Percentiles rank a stretch among this genome's conserved stretches.
phyloP scores from a whole-genome alignment of 2,329 filamentous ascomycete genomes.

The Microdochium paspali region DNA sequence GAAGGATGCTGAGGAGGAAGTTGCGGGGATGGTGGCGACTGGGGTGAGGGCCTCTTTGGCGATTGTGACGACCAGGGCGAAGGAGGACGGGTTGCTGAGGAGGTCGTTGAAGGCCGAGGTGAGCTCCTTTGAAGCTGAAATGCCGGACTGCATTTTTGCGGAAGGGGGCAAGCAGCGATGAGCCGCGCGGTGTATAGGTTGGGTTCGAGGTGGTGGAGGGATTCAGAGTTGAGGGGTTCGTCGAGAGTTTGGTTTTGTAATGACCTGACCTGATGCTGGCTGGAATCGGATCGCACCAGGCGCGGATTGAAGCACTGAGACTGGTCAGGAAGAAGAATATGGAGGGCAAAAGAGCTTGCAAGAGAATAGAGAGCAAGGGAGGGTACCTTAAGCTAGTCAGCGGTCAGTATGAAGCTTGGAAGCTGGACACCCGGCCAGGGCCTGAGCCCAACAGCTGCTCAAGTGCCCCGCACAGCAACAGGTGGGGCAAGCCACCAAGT shows the following conservation, averaged over 20 bases:
- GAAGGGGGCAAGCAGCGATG: too few species aligned
- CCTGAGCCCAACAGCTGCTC: too few species aligned
- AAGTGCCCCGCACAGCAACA: neutral
- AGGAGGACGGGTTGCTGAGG: constrained; percentile 49
- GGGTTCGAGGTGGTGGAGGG: too few species aligned
- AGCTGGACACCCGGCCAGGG: too few species aligned
- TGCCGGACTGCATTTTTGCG: constrained; percentile 3
- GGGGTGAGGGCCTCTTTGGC: constrained; percentile 59
- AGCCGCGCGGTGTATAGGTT: constrained; percentile 2
- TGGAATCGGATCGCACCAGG: too few species aligned
- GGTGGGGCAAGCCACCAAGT: neutral
- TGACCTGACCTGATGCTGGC: too few species aligned
- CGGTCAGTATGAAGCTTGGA: neutral
- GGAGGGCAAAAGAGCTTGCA: neutral
- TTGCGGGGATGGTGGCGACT: constrained; percentile 40
- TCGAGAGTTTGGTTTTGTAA: too few species aligned
- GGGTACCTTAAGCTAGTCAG: too few species aligned
- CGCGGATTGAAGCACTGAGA: too few species aligned
- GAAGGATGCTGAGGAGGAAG: constrained; percentile 51
- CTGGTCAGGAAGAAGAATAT: neutral
- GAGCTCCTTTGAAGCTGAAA: constrained; percentile 66
- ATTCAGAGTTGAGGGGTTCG: too few species aligned
- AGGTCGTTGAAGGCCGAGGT: constrained; percentile 63
- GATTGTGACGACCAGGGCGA: constrained; percentile 66
- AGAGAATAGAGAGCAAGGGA: too few species aligned